Evolutionary conservation across 2,329 filamentous ascomycete species (phyloP).

Genomic region (Tolypocladium amazonense): DNA sequence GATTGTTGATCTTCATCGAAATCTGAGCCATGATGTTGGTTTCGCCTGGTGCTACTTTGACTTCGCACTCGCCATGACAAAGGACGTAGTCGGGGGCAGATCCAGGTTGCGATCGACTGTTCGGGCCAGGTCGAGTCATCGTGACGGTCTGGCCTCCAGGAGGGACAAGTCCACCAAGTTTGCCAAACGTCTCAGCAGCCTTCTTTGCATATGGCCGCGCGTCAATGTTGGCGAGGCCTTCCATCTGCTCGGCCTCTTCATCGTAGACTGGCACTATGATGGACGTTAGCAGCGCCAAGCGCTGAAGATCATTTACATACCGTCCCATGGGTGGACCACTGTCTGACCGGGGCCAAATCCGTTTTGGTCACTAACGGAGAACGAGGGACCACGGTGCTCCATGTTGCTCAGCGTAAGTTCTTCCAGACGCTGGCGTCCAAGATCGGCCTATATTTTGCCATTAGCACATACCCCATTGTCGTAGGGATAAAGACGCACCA

Average conservation of each 20-base stretch:
- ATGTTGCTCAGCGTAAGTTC: slow-evolving; percentile 9
- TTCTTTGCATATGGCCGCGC: slow-evolving; percentile 11
- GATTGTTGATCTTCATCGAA: slow-evolving; percentile 7
- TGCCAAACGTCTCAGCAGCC: slow-evolving; percentile 1
- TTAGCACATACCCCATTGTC: not conserved
- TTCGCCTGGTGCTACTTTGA: slow-evolving; percentile 4
- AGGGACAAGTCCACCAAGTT: slow-evolving; percentile 1
- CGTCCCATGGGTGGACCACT: too few relatives aligned
- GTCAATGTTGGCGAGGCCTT: slow-evolving; percentile 10
- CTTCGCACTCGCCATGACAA: slow-evolving; percentile 7
- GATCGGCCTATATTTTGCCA: slow-evolving; percentile 8
- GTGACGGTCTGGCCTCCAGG: not conserved
- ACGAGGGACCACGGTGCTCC: slow-evolving; percentile 8
- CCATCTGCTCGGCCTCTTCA: slow-evolving; percentile 11
- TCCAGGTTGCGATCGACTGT: not conserved
- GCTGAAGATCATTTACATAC: not conserved
- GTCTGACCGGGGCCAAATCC: slow-evolving; percentile 4
- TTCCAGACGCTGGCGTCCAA: slow-evolving; percentile 11
- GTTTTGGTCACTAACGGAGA: slow-evolving; percentile 2
- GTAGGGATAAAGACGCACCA: not conserved
- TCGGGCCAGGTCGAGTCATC: not conserved
- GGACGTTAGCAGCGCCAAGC: not conserved
- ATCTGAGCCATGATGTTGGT: slow-evolving; percentile 5
- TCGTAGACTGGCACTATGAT: slow-evolving; percentile 9
- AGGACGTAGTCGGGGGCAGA: slow-evolving; percentile 5